Evolutionary conservation across 2,329 filamentous ascomycete species (phyloP).

Genomic region (Fusarium algeriense): DNA sequence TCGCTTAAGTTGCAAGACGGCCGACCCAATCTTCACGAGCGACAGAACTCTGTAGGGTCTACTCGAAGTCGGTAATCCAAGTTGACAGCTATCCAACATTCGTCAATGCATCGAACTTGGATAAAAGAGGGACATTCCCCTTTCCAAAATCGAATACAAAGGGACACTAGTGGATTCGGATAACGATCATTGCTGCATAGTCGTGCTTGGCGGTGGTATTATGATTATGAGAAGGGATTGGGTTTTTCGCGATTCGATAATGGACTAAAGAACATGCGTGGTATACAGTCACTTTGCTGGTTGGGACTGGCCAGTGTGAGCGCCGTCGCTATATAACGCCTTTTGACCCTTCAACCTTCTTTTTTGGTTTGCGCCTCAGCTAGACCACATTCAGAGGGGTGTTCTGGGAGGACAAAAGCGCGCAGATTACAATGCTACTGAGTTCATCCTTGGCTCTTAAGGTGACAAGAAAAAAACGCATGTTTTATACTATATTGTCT

Average conservation of each 20-base stretch:
- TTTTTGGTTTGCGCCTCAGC: slow-evolving; percentile 35
- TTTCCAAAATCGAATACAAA: slow-evolving; percentile 20
- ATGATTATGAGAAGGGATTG: slow-evolving; percentile 38
- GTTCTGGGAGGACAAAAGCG: slow-evolving; percentile 12
- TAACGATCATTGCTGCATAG: slow-evolving; percentile 34
- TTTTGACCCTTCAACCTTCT: slow-evolving; percentile 25
- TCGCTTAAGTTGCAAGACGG: slow-evolving; percentile 91
- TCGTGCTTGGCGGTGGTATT: slow-evolving; percentile 30
- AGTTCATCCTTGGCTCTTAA: slow-evolving; percentile 22
- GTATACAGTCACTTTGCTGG: slow-evolving; percentile 32
- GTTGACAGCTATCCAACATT: slow-evolving; percentile 16
- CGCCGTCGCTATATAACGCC: slow-evolving; percentile 22
- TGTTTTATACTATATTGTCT: slow-evolving; percentile 22
- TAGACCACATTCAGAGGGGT: slow-evolving; percentile 27
- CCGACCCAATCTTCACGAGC: slow-evolving; percentile 67
- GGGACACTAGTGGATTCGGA: slow-evolving; percentile 8
- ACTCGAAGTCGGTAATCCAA: slow-evolving; percentile 62
- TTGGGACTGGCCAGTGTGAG: slow-evolving; percentile 24
- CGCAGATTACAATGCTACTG: slow-evolving; percentile 35
- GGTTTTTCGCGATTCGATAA: slow-evolving; percentile 41
- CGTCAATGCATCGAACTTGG: slow-evolving; percentile 20
- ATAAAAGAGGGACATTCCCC: slow-evolving; percentile 16
- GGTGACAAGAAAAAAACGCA: slow-evolving; percentile 2
- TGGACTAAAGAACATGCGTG: slow-evolving; percentile 39
- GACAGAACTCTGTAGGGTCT: slow-evolving; percentile 70